Percentiles rank a stretch among this genome's conserved stretches.
Evolutionary conservation across 2,329 filamentous ascomycete species (phyloP).

Genomic region (Lachnellula cervina): DNA sequence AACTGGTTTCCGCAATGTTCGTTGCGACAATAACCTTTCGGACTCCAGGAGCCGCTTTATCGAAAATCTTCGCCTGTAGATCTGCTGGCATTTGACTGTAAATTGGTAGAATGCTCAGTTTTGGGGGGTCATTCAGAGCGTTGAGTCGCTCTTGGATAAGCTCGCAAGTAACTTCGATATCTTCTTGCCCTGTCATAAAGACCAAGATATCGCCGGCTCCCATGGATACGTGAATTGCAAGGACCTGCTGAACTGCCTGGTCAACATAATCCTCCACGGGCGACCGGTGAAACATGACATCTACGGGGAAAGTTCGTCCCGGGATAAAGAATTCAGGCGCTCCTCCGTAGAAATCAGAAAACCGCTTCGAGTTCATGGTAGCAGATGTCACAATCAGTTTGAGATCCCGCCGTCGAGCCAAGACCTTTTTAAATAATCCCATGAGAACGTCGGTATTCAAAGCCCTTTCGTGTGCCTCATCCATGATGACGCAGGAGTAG

Average conservation of each 20-base stretch:
- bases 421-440: constrained; percentile 95
- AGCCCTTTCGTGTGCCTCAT: constrained; percentile 95
- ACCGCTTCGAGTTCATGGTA: constrained; percentile 96
- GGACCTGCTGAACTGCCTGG: constrained; percentile 89
- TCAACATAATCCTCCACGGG: constrained; percentile 98
- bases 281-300: constrained; percentile 90
- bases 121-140: constrained; percentile 87
- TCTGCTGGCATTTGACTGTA: constrained; percentile 99
- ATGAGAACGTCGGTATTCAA: constrained; percentile 96
- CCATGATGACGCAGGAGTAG: constrained; percentile 99
- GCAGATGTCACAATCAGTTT: constrained; percentile 98
- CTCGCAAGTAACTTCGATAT: constrained; percentile 96
- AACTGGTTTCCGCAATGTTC: constrained; percentile 95
- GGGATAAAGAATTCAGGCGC: constrained; percentile 96
- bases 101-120: constrained; percentile 90
- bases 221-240: constrained; percentile 95
- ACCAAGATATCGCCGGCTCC: constrained; percentile 89
- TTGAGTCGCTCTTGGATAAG: constrained; percentile 82
- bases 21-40: constrained; percentile 97
- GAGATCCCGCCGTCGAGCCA: constrained; percentile 81
- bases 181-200: constrained; percentile 99
- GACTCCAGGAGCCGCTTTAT: constrained; percentile 81
- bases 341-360: constrained; percentile 92
- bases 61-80: constrained; percentile 95
- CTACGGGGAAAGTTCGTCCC: constrained; percentile 92